Conservation (phyloP, 2,329 filamentous ascomycete genomes). For the Xylaria sp. region DNA sequence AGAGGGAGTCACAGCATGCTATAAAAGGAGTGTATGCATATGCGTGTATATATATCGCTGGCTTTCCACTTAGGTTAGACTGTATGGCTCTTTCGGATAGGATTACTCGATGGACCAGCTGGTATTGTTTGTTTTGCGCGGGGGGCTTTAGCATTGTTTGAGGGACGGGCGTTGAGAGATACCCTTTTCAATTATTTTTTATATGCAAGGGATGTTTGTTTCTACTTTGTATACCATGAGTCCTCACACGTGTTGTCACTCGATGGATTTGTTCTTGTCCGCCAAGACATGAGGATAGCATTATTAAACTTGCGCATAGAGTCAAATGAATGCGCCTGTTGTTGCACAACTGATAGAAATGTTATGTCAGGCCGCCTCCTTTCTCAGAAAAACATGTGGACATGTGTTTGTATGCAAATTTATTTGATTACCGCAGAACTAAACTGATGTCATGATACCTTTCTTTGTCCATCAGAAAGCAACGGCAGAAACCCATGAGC, state of each 20-base stretch:
- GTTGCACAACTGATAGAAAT: too few species aligned
- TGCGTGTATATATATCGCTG: background rate
- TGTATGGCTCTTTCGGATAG: background rate
- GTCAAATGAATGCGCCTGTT: too few species aligned
- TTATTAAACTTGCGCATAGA: too few species aligned
- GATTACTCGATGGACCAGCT: background rate
- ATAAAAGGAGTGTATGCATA: too few species aligned
- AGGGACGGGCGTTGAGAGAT: constrained; percentile 17
- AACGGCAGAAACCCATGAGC: constrained; percentile 24
- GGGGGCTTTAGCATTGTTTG: background rate
- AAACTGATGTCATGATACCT: constrained; percentile 18
- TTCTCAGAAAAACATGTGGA: background rate
- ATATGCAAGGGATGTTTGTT: background rate
- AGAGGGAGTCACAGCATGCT: background rate
- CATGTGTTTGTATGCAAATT: constrained; percentile 21
- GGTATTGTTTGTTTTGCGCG: background rate
- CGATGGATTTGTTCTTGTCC: background rate
- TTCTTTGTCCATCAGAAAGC: constrained; percentile 22
- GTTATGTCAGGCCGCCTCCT: too few species aligned
- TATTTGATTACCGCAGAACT: constrained; percentile 25
- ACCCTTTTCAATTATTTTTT: constrained; percentile 12
- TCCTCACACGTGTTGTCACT: background rate
- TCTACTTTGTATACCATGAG: background rate
- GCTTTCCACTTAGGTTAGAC: background rate
- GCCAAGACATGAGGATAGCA: too few species aligned